phyloP scores from a whole-genome alignment of 306 rosid species.

The Oxytropis ochrocephala region DNA sequence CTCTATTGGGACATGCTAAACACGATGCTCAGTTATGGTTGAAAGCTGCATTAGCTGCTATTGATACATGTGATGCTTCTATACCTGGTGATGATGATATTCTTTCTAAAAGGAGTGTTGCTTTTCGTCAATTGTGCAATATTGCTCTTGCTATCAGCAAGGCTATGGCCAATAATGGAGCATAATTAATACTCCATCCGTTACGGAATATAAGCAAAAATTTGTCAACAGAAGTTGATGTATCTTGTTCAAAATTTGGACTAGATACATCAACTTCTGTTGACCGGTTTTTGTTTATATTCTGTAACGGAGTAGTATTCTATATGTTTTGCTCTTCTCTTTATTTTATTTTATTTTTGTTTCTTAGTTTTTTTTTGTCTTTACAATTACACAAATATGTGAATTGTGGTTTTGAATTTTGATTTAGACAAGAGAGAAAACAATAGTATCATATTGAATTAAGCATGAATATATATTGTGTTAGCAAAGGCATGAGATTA shows the following conservation, averaged over 20 bases:
- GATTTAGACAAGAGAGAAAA: neutral
- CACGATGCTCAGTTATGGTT: slow-evolving; percentile 21
- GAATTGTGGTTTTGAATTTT: neutral
- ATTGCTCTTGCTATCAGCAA: slow-evolving; percentile 18
- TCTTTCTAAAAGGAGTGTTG: neutral
- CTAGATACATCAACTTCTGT: no score
- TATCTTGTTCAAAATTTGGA: no score
- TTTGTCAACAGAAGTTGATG: no score
- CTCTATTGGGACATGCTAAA: neutral
- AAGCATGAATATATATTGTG: neutral
- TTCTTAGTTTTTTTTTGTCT: no score
- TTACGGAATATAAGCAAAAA: no score
- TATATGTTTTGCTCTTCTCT: neutral
- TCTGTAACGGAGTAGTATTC: no score
- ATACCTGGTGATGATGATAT: slow-evolving; percentile 23
- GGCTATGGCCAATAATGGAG: neutral
- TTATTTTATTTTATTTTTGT: neutral
- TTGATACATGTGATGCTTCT: slow-evolving; percentile 26
- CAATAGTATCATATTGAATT: neutral
- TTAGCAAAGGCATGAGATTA: neutral
- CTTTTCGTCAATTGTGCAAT: slow-evolving; percentile 28
- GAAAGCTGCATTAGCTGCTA: slow-evolving; percentile 26
- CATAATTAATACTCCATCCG: neutral
- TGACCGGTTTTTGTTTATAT: no score
- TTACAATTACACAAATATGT: neutral